Base-by-base conservation (phyloP, 2,329 filamentous ascomycete genomes). In the Mollisiaceae sp. region DNA sequence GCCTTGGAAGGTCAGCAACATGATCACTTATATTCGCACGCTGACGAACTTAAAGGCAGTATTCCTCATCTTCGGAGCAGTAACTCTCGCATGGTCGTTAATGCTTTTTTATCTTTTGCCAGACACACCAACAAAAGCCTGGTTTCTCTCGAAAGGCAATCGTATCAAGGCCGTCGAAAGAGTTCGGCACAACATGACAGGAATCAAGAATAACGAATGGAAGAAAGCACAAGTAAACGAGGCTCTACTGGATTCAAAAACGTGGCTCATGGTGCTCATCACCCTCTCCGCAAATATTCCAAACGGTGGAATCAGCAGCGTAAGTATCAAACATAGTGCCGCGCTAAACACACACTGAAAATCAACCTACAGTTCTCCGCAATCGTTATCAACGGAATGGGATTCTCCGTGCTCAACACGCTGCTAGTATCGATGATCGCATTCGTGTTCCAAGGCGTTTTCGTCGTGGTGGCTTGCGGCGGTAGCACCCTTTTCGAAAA, bases 341-440 rank as follows among this genome's bases (percentile, higher is more conserved):
- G 2, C 41, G 5, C 18, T 15, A 5, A 18, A 32, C 20, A 55
- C 41, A 57, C 14, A 32, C 43, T 52, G 0, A 14, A 22, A 39
- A 58, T n/a, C n/a, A 4, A 4, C 6, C 1, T 52, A 9, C 22
- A 71, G 69, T 80, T 78, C 67, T 74, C 71, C 18, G 72, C 76
- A 14, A 75, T 79, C 20, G 74, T 79, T 56, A 77, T 80, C 64
- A 69, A 73, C 22, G 75, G 75, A n/a, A 73, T 79, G 18, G 77
- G 77, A 12, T 79, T 77, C 63, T 71, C 69, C 5, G 63, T 74
- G 0, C 70, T 77, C 2, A 66, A 76, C n/a, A 73, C 77, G 1
- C 77, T 78, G 0, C 71, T 80, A 9, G 68, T 79, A 15, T 89
- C 87, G 71, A 89, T 90, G 67, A 88, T 88, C 0, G 89, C 89